Conservation (phyloP, 495 filamentous ascomycete genomes). For the Xylaria palmicola region DNA sequence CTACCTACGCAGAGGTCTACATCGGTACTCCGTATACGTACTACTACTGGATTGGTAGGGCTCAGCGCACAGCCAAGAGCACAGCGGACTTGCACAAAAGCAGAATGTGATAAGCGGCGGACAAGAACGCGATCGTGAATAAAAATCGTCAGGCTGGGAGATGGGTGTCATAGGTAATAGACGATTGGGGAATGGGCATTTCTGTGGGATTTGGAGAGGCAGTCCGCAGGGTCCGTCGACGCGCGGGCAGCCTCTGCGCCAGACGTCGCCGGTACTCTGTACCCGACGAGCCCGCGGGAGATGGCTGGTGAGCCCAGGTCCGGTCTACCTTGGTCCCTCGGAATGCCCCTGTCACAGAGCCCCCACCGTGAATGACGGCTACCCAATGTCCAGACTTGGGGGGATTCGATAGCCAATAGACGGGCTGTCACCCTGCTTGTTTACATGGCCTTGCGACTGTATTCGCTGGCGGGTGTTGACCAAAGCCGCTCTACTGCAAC, state of each 20-base stretch:
- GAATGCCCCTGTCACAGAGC: conserved; percentile 2
- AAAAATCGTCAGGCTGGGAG: conserved; percentile 33
- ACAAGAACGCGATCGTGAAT: conserved; percentile 16
- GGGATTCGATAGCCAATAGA: conserved; percentile 25
- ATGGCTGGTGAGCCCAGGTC: conserved; percentile 18
- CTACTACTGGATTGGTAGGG: not conserved
- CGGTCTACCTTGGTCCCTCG: conserved; percentile 10
- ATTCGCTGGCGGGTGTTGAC: conserved; percentile 17
- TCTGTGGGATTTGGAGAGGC: conserved; percentile 30
- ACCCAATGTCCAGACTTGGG: conserved; percentile 27
- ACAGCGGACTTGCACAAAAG: conserved; percentile 28
- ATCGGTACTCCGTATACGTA: not conserved
- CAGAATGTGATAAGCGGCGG: conserved; percentile 27
- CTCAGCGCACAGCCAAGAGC: not conserved
- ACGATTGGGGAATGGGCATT: conserved; percentile 21
- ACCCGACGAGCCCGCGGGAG: conserved; percentile 20
- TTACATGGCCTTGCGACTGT: conserved; percentile 28
- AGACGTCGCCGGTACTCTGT: conserved; percentile 29
- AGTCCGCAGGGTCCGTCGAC: conserved; percentile 12
- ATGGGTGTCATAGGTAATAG: not conserved
- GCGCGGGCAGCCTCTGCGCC: not conserved
- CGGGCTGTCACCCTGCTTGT: conserved; percentile 19
- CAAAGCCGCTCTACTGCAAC: conserved; percentile 1
- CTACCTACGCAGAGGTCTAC: not conserved
- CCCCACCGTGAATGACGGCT: conserved; percentile 17